Evolutionary conservation across 2,329 filamentous ascomycete species (phyloP), one percentile per base, ranked within the genome.

Genomic region (Ophiosphaerella korrae): DNA sequence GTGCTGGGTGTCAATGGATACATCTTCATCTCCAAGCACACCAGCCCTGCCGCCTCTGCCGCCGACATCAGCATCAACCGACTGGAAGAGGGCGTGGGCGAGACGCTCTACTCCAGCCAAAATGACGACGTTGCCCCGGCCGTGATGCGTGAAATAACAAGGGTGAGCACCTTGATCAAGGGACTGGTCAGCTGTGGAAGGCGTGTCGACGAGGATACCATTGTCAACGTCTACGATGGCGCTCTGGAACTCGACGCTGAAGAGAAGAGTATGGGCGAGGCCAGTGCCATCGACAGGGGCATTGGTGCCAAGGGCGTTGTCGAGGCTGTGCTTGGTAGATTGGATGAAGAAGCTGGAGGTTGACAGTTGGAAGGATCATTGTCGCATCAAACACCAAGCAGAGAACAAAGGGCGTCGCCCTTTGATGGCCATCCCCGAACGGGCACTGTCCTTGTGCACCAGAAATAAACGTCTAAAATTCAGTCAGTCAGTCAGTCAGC

Each of bases 1-100:
- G 83, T 96, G 45, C 80, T 99, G 1, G 94, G 94, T 2, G 94
- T 99, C 34, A 99, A 99, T 67, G 94, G 94, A 1, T 97, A 95
- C 71, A 92, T 97, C 51, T 99, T 91, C 89, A 92, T 97, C 67
- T 87, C 88, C 74, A 92, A 90, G 77, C 91, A 96, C 64, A 78
- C 88, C 7, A 86, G 89, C 60, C 82, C 82, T 3, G 73, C 66
- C 2, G 74, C 82, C 37, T 76, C 78, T n/a, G 77, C 75, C 12
- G 78, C 77, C 47, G 80, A 79, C 69, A 85, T 78, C 8, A 81
- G 82, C 2, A 90, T 97, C 66, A 96, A 91, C 45, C 84, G 89
- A 59, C 83, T 97, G 72, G 94, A 97, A 73, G 94, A 99, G 76
- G 86, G 81, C 62, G 88, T 94, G 16, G 92, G 87, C 57, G 86